A percentile compares a stretch with the other conserved stretches of the same genome.
These are phyloP conservation scores for Suillus discolor DNA, from an alignment of 768 basidiomycete genomes.

Conservation along the genomic window DNA sequence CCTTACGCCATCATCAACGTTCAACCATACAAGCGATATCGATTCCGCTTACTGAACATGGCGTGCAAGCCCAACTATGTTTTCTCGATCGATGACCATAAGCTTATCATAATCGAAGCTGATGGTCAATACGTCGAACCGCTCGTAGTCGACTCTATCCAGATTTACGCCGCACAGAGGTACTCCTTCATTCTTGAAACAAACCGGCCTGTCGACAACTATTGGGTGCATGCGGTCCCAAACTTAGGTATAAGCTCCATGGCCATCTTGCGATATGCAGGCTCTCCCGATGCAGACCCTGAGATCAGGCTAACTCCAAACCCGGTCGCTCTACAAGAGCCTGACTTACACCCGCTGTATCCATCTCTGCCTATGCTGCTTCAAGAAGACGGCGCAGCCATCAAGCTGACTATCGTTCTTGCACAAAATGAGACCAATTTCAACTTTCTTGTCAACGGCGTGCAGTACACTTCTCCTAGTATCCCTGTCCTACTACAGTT, in stretches of 20 bases:
- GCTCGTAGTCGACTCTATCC: constrained; percentile 39
- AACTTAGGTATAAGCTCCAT: constrained; percentile 37
- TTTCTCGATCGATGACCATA: constrained; percentile 50
- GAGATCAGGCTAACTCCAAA: constrained; percentile 14
- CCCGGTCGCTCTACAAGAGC: neutral
- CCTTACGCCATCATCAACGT: constrained; percentile 40
- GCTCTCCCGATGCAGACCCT: constrained; percentile 40
- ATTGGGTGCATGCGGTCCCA: constrained; percentile 45
- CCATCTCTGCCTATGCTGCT: neutral
- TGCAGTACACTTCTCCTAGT: constrained; percentile 37
- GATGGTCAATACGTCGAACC: constrained; percentile 44
- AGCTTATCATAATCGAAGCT: constrained; percentile 49
- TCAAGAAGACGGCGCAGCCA: constrained; percentile 20
- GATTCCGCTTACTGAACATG: constrained; percentile 41
- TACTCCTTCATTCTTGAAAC: constrained; percentile 49
- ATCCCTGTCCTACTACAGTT: constrained; percentile 50
- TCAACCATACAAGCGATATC: constrained; percentile 35
- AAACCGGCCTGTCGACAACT: constrained; percentile 39
- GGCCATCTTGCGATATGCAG: constrained; percentile 46
- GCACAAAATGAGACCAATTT: constrained; percentile 29
- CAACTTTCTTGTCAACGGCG: constrained; percentile 33
- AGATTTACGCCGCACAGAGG: constrained; percentile 53
- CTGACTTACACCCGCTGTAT: neutral
- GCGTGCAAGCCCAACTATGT: constrained; percentile 46
- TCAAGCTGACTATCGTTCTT: constrained; percentile 37